A percentile compares a stretch with the other conserved stretches of the same genome.
These are phyloP conservation scores for Globisporangium echinulatum DNA, from an alignment of 352 stramenopile genomes.

Conservation along the genomic window DNA sequence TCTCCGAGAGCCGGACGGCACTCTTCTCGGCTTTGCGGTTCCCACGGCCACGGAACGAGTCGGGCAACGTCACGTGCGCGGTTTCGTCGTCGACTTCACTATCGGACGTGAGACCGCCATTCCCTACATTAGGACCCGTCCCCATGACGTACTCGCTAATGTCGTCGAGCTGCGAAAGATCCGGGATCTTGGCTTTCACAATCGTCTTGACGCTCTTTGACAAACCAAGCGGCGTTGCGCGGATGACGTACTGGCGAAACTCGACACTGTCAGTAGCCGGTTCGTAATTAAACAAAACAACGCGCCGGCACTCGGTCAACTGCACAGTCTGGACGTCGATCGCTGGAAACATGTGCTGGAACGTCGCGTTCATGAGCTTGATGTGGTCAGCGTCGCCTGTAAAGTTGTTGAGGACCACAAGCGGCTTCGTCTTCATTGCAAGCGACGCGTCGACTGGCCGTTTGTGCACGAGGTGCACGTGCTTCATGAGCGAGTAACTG, in stretches of 20 bases:
- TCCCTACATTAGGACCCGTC: slow-evolving; percentile 41
- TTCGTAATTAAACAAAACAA: slow-evolving; percentile 97
- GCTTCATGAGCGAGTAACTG: slow-evolving; percentile 88
- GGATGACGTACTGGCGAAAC: slow-evolving; percentile 97
- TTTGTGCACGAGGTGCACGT: slow-evolving; percentile 90
- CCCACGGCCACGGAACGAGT: slow-evolving; percentile 88
- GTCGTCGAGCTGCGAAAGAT: slow-evolving; percentile 93
- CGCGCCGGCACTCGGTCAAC: slow-evolving; percentile 92
- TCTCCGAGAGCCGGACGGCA: slow-evolving; percentile 93
- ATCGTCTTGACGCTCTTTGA: slow-evolving; percentile 88
- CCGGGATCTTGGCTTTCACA: slow-evolving; percentile 91
- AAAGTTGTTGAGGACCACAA: slow-evolving; percentile 99
- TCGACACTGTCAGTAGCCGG: slow-evolving; percentile 91
- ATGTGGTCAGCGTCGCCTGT: slow-evolving; percentile 84
- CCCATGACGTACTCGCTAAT: slow-evolving; percentile 95
- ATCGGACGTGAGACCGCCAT: slow-evolving; percentile 79
- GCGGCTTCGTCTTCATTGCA: slow-evolving; percentile 86
- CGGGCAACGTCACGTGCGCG: slow-evolving; percentile 88
- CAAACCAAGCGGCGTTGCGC: slow-evolving; percentile 91
- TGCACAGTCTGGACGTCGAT: slow-evolving; percentile 97
- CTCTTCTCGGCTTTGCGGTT: slow-evolving; percentile 92
- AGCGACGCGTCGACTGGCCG: slow-evolving; percentile 86
- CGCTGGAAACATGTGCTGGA: slow-evolving; percentile 99
- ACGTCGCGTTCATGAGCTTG: slow-evolving; percentile 96
- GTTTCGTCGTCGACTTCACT: slow-evolving; percentile 95